phyloP scores from a whole-genome alignment of 1,139 yeast genomes.

The Pichia sp. region DNA sequence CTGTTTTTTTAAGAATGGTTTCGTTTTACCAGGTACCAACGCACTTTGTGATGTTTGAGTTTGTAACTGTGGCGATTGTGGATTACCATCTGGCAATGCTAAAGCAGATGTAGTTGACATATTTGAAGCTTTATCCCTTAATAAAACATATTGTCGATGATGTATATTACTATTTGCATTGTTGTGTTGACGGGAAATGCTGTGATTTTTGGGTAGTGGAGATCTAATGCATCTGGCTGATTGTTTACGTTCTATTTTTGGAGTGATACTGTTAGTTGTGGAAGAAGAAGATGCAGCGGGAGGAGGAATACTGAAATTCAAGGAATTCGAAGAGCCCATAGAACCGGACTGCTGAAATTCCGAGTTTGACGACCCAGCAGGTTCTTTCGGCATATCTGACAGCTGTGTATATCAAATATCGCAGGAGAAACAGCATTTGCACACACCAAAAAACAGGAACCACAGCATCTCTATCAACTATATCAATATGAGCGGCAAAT shows the following conservation, averaged over 20 bases:
- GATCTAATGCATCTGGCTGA: slow-evolving; percentile 22
- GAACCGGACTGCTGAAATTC: not conserved
- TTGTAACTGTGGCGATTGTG: slow-evolving; percentile 15
- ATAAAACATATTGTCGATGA: slow-evolving; percentile 29
- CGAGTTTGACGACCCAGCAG: not conserved
- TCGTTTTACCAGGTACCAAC: slow-evolving; percentile 18
- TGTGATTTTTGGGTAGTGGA: slow-evolving; percentile 22
- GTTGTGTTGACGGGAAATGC: slow-evolving; percentile 20
- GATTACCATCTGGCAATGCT: slow-evolving; percentile 2
- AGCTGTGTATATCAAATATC: too few relatives aligned
- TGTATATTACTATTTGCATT: slow-evolving; percentile 23
- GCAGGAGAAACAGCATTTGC: too few relatives aligned
- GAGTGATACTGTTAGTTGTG: not conserved
- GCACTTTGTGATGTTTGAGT: slow-evolving; percentile 8
- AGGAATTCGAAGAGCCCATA: slow-evolving; percentile 2
- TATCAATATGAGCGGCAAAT: too few relatives aligned
- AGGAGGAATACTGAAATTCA: too few relatives aligned
- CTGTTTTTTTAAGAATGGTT: slow-evolving; percentile 24
- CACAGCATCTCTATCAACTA: too few relatives aligned
- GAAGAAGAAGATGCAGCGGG: not conserved
- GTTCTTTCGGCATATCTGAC: too few relatives aligned
- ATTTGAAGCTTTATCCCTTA: slow-evolving; percentile 24
- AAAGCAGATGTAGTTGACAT: slow-evolving; percentile 3
- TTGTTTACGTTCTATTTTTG: slow-evolving; percentile 9
- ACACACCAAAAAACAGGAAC: too few relatives aligned